Evolutionary conservation across 306 rosid genomes (phyloP), one percentile per base, ranked within the genome.

Genomic region (Dalbergia cochinchinensis): DNA sequence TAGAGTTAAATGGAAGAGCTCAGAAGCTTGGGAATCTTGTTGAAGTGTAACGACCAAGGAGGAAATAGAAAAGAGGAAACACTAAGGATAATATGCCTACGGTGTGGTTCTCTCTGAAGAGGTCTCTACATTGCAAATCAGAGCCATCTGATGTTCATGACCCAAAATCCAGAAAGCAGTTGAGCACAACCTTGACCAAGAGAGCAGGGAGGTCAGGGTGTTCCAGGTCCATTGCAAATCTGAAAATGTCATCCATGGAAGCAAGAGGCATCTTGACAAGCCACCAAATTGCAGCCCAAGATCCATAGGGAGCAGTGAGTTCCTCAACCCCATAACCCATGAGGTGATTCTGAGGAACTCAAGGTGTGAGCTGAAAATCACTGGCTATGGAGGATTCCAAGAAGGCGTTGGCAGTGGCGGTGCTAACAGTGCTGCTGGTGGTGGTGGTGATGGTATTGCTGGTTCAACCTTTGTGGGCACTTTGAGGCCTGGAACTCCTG

Each of bases 271-370:
- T 69, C 11, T 90, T 34, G 97, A 93, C 35, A 89, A 84, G 80
- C 97, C 98, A 20, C 98, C 91, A 65, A 93, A 89, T 80, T 93
- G 92, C 79, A 93, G 98, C 74, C 97, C 97, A 37, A 93, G 98
- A 82, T 93, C 98, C 68, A 93, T 93, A 5, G 98, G 98, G 10
- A 91, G 97, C 90, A 91, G 94, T 58, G 98, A 91, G 87, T 91
- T 93, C 35, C 91, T 91, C 63, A 93, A 93, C 85, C 98, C 98
- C 11, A 88, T 91, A 82, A 89, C 97, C 35, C 98, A 91, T 69
- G 98, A 93, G 77, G 98, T 91, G 3, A 91, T 93, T 74, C 67
- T 93, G 47, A 91, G 94, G 64, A 93, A 91, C 92, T 91, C 96
- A 18, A 89, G 89, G 85, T 93, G 94, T 78, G 98, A 93, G 88